Conservation (phyloP, 139 green algal genomes). For the Haematococcus sp. region DNA sequence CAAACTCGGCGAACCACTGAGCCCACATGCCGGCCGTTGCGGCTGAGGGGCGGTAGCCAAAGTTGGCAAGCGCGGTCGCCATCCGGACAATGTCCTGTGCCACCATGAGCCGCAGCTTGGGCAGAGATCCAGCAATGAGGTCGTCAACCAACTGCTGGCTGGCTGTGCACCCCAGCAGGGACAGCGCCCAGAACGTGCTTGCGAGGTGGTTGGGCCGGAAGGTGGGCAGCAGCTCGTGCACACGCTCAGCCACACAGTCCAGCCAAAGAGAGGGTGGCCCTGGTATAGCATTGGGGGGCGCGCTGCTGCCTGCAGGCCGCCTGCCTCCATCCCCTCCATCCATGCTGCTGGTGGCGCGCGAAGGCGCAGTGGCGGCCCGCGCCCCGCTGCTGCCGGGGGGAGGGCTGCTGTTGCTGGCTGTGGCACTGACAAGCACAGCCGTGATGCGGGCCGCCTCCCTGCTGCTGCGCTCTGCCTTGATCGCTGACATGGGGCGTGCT, state of each 20-base stretch:
- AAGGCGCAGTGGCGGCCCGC: neutral
- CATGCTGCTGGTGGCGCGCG: neutral
- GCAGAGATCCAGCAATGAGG: neutral
- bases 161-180: conserved; percentile 3
- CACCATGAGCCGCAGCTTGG: neutral
- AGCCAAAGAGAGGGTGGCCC: neutral
- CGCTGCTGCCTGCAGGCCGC: neutral
- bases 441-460: no score
- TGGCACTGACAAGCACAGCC: no score
- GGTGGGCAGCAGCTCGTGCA: neutral
- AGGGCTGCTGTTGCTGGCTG: neutral
- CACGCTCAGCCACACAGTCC: neutral
- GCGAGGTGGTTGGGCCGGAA: neutral
- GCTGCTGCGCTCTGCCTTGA: no score
- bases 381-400: neutral
- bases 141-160: conserved; percentile 1
- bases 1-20: conserved; percentile 21
- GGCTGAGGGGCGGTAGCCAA: conserved; percentile 11
- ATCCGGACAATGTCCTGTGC: conserved; percentile 1
- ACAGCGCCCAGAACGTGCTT: neutral
- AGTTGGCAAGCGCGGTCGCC: conserved; percentile 21
- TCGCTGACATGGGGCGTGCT: no score
- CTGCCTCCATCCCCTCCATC: neutral
- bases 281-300: neutral
- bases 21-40: conserved; percentile 2